Base-by-base conservation (phyloP, 257 asterid species). In the Vinca minor region DNA sequence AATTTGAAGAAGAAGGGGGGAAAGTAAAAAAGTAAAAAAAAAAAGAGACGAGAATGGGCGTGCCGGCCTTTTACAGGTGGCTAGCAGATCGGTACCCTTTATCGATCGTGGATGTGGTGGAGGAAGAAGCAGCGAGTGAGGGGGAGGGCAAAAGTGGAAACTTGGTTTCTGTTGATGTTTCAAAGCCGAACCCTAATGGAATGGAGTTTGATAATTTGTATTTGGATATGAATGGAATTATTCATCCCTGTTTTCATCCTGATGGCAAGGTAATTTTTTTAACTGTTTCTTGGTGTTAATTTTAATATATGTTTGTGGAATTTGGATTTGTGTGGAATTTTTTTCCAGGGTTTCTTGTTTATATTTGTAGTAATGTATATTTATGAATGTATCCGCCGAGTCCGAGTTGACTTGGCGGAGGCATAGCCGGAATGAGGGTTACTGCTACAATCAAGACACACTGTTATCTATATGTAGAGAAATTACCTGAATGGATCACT, bases 171-270 rank as follows among this genome's bases (percentile, higher is more conserved):
- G 71, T 86, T 35, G 94, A 91, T 55, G 62, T 88, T 31, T 77
- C 90, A 4, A 82, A 63, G 66, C 88, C 88, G 63, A 91, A 91
- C 87, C 98, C 98, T 78, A 91, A 91, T 28, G 96, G 95, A 69
- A 71, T 88, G 59, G 98, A 91, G 78, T 86, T 88, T 62, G 95
- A 91, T 76, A 88, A 91, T 68, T 69, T 91, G 70, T 91, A 91
- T 76, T 75, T 91, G 81, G 98, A 91, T 55, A 86, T 91, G 98
- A 91, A 91, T 72, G 96, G 96, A 31, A 88, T 91, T 42, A 91
- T 91, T 76, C 98, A 91, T 70, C 98, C 98, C 3, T 91, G 98
- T 84, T 91, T 91, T 78, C 96, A 91, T 56, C 98, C 98, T 1
- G 95, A 91, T 47, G 98, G 96, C 77, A 84, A 75, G 92, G 98